Percentiles rank a stretch among this genome's conserved stretches.
Conservation (phyloP, 495 filamentous ascomycete species). For the Ramalina peruviana region DNA sequence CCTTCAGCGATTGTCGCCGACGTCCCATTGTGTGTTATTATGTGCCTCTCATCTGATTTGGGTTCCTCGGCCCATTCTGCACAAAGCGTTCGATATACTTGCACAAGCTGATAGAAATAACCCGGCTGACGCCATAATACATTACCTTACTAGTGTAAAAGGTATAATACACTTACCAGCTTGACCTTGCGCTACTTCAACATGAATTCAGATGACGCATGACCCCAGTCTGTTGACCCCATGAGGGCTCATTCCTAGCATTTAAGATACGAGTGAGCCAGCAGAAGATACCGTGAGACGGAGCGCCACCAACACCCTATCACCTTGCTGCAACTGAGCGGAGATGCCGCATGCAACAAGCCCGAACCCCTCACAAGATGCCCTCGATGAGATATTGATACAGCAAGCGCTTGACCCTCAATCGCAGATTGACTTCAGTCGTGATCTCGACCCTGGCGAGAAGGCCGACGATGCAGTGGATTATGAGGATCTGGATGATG, state of each 20-base stretch:
- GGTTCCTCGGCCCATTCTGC: no score
- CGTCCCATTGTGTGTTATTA: no score
- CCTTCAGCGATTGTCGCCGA: neutral
- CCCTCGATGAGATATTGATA: conserved; percentile 37
- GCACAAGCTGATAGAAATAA: no score
- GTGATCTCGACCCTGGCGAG: conserved; percentile 46
- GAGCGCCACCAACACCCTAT: neutral
- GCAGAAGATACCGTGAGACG: neutral
- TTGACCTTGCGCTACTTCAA: neutral
- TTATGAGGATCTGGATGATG: conserved; percentile 72
- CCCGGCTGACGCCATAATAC: neutral
- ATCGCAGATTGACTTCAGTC: conserved; percentile 28
- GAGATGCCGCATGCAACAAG: conserved; percentile 38
- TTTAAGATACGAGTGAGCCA: no score
- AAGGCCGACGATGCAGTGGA: conserved; percentile 75
- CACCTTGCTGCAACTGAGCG: neutral
- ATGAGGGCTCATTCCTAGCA: no score
- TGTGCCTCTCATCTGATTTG: no score
- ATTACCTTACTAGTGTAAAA: neutral
- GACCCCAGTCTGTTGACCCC: no score
- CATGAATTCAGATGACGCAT: neutral
- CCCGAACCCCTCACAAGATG: conserved; percentile 23
- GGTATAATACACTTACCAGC: neutral
- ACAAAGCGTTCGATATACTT: no score
- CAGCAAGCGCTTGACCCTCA: conserved; percentile 27